Evolutionary conservation across 345 rosid genomes (phyloP).

Genomic region (Boechera retrofracta): DNA sequence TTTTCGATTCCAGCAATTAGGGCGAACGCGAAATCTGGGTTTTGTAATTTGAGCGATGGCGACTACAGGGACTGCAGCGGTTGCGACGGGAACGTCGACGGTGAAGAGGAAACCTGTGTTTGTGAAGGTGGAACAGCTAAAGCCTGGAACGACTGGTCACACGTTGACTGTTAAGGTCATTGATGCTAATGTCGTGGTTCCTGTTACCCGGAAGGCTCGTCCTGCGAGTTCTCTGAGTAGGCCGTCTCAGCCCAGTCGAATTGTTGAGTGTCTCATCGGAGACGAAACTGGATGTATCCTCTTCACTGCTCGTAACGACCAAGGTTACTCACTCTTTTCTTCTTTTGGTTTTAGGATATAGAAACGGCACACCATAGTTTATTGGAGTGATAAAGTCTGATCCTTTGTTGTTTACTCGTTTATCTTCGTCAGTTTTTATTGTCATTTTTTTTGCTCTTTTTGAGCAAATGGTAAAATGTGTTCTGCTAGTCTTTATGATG

Average conservation of each 20-base stretch:
- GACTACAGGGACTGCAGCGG: conserved; percentile 40
- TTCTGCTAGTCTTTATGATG: not conserved
- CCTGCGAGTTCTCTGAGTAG: conserved; percentile 54
- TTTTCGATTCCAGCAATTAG: conserved; percentile 26
- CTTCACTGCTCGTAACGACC: conserved; percentile 93
- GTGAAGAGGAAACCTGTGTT: conserved; percentile 74
- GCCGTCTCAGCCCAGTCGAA: conserved; percentile 62
- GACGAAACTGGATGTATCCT: conserved; percentile 75
- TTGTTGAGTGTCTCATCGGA: conserved; percentile 82
- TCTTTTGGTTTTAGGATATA: not conserved
- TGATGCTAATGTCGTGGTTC: conserved; percentile 53
- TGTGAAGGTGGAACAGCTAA: conserved; percentile 66
- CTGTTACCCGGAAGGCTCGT: conserved; percentile 56
- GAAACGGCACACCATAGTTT: not conserved
- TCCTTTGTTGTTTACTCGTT: not conserved
- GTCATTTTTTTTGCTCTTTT: not conserved
- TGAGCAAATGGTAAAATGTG: not conserved
- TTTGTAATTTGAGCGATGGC: conserved; percentile 33
- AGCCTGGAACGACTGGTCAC: conserved; percentile 77
- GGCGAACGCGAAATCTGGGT: conserved; percentile 30
- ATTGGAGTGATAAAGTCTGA: not conserved
- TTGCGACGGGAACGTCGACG: conserved; percentile 38
- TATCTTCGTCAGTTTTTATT: not conserved
- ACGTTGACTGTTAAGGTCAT: conserved; percentile 68
- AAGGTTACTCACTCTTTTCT: conserved; percentile 52